Evolutionary conservation across 306 rosid genomes (phyloP), one percentile per base, ranked within the genome.

Genomic region (Fragaria nilgerrensis): DNA sequence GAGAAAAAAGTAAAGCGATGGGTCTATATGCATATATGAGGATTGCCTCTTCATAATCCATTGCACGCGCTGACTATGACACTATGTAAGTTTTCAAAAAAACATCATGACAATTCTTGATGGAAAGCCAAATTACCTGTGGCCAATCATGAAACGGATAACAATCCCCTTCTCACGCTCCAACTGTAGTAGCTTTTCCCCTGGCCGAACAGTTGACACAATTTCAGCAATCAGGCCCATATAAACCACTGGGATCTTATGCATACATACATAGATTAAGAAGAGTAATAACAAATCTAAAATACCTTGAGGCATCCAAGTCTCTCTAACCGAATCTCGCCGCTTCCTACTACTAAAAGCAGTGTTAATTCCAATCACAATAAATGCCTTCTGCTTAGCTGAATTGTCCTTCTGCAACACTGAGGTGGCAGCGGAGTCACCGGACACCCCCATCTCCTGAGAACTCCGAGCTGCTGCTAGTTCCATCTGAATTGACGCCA

Each of bases 291-390:
- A 13, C 17, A 13, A 58, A 50, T 16, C 22, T 65, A 12, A 25
- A 66, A 66, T 78, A 95, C 99, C 99, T 84, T 90, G 96, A 68
- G 99, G 99, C 99, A 95, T 95, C 99, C 99, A 95, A 67, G 99
- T 95, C 85, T 90, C 97, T 84, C 99, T 82, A 67, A 95, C 97
- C 4, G 99, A 95, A 86, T 95, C 99, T 37, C 99, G 96, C 73
- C 99, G 77, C 82, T 87, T 95, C 82, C 99, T 87, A 81, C 99
- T 95, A 77, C 99, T 95, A 77, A 95, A 95, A 85, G 99, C 99
- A 0, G 99, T 95, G 86, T 95, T 95, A 76, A 95, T 95, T 70
- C 99, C 99, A 68, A 95, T 92, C 48, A 95, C 97, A 74, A 95
- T 79, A 73, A 95, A 91, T 2, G 80, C 89, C 85, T 95, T 95